Evolutionary conservation across 2,329 filamentous ascomycete genomes (phyloP), one percentile per base, ranked within the genome.

Genomic region (Aspergillus floridensis): DNA sequence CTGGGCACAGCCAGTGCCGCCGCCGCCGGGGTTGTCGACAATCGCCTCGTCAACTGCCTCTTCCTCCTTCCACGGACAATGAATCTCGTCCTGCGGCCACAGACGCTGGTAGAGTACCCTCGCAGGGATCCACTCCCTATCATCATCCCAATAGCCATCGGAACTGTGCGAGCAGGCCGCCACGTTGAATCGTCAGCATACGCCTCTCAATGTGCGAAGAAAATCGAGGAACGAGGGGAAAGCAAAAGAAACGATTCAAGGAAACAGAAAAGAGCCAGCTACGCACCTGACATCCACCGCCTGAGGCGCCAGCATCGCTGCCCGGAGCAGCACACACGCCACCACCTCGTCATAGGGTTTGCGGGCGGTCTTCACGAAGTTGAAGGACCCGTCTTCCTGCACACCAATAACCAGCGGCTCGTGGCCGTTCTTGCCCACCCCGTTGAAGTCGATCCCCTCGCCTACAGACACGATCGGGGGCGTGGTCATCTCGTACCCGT

Each of bases 331-430:
- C 21, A 69, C 59, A 21, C 59, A 63, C 3, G 59, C 49, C 14
- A 66, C 63, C 4, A 66, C 66, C 22, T 35, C n/a, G 53, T 68
- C 64, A 16, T 68, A 68, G 11, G 64, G 61, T 51, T 53, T 63
- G 2, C 12, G 26, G 1, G 14, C 56, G 1, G 67, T 69, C 29
- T 66, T 68, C 47, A 59, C 58, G 35, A 58, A 65, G 11, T 7
- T 31, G 24, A 35, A 54, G 0, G 11, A 2, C 0, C 38, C 44
- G 1, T 32, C 16, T 14, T 52, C 44, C 8, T n/a, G 7, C 0
- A 3, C 6, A 22, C 49, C 16, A n/a, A 66, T 49, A 2, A 49
- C 35, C 16, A 66, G 58, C 3, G 24, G 26, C 35, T 66, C 64
- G 24, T 62, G 46, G 0, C 35, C 49, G 10, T 59, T 22, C 1